Evolutionary conservation across 2,329 filamentous ascomycete genomes (phyloP), one percentile per base, ranked within the genome.

Genomic region (Aspergillus awamori): DNA sequence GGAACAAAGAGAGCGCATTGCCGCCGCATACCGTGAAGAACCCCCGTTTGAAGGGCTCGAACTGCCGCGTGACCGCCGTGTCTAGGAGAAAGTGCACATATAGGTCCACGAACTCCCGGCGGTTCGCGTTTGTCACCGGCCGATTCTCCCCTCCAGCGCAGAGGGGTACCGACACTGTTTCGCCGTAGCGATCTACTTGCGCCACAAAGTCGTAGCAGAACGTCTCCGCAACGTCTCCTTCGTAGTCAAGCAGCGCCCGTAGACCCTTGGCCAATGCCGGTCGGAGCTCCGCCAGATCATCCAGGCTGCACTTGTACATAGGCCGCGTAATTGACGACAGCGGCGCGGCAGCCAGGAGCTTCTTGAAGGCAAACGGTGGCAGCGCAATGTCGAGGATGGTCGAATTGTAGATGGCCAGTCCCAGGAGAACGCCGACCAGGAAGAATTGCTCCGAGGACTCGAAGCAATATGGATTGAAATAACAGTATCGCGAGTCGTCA

Each of bases 361-460:
- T 97, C 66, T 92, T 88, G 73, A 96, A 97, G 1, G 91, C 89
- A 74, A 97, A 96, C 0, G 93, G 91, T 1, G 93, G 93, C 20
- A 97, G 83, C 2, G 92, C 90, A 53, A 97, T 86, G 72, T 97
- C 93, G 17, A 97, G 81, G 67, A 97, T 97, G 0, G 92, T 97
- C 2, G 92, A 96, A 76, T 97, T 97, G 79, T 97, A 96, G 63
- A 97, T 96, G 13, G 93, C 93, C 61, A 97, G 81, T 0, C 93
- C 93, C 58, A 97, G 84, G 7, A 97, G 84, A 11, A 95, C 91
- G 0, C 93, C 93, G 28, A 97, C 90, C 22, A 97, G 83, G 72
- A 95, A 96, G 76, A 91, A 97, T 67, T 96, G 92, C 71, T 97
- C 92, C 0, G 92, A 93, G 0, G 91, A 93, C 74, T 97, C 93